Percentiles rank a stretch among this genome's conserved stretches.
These are phyloP conservation scores for Yarrowia sp. DNA, from an alignment of 805 yeast species.

Conservation along the genomic window DNA sequence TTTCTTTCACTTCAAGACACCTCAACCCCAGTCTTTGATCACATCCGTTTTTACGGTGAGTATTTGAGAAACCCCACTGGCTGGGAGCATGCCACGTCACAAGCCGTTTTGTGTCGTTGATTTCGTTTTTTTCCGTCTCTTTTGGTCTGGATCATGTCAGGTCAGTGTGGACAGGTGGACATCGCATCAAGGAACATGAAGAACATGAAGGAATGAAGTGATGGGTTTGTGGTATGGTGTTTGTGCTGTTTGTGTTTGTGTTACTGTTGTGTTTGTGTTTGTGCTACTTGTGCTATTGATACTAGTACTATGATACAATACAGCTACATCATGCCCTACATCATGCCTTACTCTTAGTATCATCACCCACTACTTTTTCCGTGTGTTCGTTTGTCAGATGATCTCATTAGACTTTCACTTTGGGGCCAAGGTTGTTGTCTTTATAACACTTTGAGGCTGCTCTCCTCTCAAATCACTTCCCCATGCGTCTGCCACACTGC, in stretches of 20 bases:
- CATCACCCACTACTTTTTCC: too few species aligned
- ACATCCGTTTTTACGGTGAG: conserved; percentile 22
- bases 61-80: neutral
- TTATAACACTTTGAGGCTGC: neutral
- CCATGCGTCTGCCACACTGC: too few species aligned
- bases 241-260: neutral
- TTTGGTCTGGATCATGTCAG: neutral
- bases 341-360: too few species aligned
- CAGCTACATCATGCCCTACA: too few species aligned
- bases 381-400: neutral
- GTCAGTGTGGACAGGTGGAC: neutral
- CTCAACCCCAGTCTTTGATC: conserved; percentile 15
- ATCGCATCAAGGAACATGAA: neutral
- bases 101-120: neutral
- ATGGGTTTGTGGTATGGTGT: neutral
- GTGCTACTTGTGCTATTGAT: too few species aligned
- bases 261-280: neutral
- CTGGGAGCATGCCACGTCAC: neutral
- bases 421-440: neutral
- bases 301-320: neutral
- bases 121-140: neutral
- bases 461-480: too few species aligned
- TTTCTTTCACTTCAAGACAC: conserved; percentile 22
- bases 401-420: too few species aligned
- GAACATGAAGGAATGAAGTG: neutral